Conservation (phyloP, 176 grass and related monocot genomes). For the Poa annua region DNA sequence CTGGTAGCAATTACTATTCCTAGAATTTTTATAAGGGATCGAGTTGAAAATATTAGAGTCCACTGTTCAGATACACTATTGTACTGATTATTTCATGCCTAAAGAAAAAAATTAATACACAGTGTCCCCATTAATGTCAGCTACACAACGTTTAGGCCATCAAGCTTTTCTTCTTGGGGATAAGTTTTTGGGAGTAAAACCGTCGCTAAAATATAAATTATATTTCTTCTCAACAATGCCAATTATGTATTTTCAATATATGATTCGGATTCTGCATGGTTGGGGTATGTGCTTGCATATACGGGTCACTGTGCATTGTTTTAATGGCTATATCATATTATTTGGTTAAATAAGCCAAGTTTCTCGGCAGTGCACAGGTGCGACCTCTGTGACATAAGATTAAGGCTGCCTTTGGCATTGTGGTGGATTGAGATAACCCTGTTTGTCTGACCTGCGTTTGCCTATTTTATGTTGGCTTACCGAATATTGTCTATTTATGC, state of each 20-base stretch:
- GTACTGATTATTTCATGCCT: conserved; percentile 18
- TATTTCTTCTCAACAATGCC: conserved; percentile 1
- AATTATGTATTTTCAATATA: conserved; percentile 19
- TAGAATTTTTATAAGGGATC: conserved; percentile 16
- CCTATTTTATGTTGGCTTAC: conserved; percentile 7
- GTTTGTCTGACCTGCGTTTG: neutral
- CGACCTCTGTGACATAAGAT: neutral
- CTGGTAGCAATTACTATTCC: neutral
- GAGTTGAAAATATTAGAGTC: neutral
- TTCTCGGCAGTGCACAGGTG: conserved; percentile 5
- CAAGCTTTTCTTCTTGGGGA: conserved; percentile 17
- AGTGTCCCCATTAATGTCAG: conserved; percentile 21
- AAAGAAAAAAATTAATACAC: conserved; percentile 2
- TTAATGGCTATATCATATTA: conserved; percentile 3
- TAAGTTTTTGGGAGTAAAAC: conserved; percentile 23
- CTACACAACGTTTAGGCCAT: conserved; percentile 12
- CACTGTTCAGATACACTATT: neutral
- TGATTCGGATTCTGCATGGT: conserved; percentile 32
- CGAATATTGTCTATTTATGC: neutral
- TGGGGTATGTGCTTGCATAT: neutral
- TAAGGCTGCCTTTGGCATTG: conserved; percentile 1
- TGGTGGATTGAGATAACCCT: conserved; percentile 15
- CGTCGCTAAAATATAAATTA: neutral
- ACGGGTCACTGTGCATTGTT: conserved; percentile 9
- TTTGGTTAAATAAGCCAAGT: conserved; percentile 7